Base-by-base conservation (phyloP, 345 rosid genomes). In the Arabis alpina region DNA sequence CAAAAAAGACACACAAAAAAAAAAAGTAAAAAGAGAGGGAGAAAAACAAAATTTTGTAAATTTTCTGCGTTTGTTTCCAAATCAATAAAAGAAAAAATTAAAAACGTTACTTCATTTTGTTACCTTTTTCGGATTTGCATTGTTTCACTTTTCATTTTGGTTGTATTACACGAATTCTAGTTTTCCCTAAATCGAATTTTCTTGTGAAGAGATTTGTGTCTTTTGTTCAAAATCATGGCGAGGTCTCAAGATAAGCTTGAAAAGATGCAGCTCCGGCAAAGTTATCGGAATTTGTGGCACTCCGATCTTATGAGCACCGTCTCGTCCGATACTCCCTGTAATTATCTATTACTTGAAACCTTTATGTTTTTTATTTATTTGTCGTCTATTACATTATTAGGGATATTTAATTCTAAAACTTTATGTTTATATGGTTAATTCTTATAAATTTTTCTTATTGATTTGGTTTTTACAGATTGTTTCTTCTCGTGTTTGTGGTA, bases 191-290 rank as follows among this genome's bases (percentile, higher is more conserved):
- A 25, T 51, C 8, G 42, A 40, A 15, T 32, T 67, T 53, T 58
- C 13, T 55, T 6, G 48, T 48, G 49, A 62, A 15, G 11, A 25
- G 54, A 44, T 30, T 53, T 10, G 40, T 62, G 3, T 8, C 6
- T 12, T 62, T 43, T 34, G 63, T 51, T 64, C 0, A 50, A 52
- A 61, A 48, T 4, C 60, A 76, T 70, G 80, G 81, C 82, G 83
- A 64, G 86, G 61, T 82, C 92, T 28, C 96, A 80, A 63, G 92
- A 28, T 42, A 56, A 81, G 19, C 27, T 92, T 68, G 92, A 95
- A 40, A 95, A 95, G 88, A 83, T 95, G 97, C 89, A 95, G 77
- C 61, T 83, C 64, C 97, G 98, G 41, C 96, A 90, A 82, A 82
- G 48, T 50, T 95, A 90, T 70, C 86, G 91, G 54, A 92, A 95